A percentile compares a stretch with the other conserved stretches of the same genome.
phyloP scores from a whole-genome alignment of 176 grass and related monocot genomes.

The Pontederia paniculata region DNA sequence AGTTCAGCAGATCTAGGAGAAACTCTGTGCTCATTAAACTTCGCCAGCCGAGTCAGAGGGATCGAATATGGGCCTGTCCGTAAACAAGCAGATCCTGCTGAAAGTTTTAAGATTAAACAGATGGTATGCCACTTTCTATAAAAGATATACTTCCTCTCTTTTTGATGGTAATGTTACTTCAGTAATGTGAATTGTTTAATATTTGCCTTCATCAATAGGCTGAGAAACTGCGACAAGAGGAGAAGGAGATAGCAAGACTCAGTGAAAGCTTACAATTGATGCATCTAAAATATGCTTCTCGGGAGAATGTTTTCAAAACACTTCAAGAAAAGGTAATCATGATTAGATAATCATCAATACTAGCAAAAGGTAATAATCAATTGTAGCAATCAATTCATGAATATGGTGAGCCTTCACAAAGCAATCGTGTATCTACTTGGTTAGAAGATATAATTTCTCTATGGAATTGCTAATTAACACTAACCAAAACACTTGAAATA shows the following conservation, averaged over 20 bases:
- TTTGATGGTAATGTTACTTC: background rate
- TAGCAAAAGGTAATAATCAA: background rate
- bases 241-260: constrained; percentile 62
- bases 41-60: constrained; percentile 78
- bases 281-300: constrained; percentile 68
- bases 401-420: background rate
- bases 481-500: background rate
- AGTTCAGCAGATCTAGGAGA: constrained; percentile 77
- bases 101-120: constrained; percentile 82
- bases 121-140: constrained; percentile 33
- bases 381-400: background rate
- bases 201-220: constrained; percentile 23
- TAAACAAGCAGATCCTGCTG: constrained; percentile 74
- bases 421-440: background rate
- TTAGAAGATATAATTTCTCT: background rate
- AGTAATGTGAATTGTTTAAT: background rate
- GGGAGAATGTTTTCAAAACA: constrained; percentile 56
- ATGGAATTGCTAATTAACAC: background rate
- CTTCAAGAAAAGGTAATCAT: constrained; percentile 70
- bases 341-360: background rate
- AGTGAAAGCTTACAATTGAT: constrained; percentile 49
- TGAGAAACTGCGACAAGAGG: constrained; percentile 53
- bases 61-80: constrained; percentile 79
- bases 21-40: constrained; percentile 76
- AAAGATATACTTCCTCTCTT: background rate